These are phyloP conservation scores for Dissophora ornata DNA, from an alignment of 192 early-diverging fungal species.

Conservation along the genomic window DNA sequence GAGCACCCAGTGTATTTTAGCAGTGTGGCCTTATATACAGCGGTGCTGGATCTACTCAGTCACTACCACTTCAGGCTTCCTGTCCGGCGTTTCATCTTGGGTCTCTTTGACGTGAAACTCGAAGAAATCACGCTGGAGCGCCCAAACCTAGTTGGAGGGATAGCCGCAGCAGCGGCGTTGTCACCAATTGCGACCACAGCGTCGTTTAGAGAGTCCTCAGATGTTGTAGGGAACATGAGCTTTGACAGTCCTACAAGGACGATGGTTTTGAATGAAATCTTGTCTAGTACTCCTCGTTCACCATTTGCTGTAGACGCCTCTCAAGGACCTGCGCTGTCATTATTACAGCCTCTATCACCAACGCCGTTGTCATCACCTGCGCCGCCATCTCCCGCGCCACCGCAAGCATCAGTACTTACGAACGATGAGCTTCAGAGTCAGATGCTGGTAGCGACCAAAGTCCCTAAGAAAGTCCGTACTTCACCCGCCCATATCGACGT, in stretches of 20 bases:
- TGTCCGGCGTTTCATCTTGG: slow-evolving; percentile 76
- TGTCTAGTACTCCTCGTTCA: not conserved
- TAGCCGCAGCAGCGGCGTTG: not conserved
- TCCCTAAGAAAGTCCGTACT: no score
- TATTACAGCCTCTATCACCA: not conserved
- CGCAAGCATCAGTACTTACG: no score
- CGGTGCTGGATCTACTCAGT: slow-evolving; percentile 69
- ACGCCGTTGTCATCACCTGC: not conserved
- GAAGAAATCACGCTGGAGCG: slow-evolving; percentile 57
- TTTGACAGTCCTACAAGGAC: slow-evolving; percentile 10
- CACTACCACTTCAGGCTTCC: slow-evolving; percentile 79
- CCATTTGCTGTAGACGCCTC: not conserved
- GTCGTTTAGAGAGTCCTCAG: not conserved
- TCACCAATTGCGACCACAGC: not conserved
- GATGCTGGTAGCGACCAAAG: no score
- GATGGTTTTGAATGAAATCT: not conserved
- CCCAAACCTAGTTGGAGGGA: slow-evolving; percentile 50
- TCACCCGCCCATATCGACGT: no score
- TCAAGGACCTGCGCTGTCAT: not conserved
- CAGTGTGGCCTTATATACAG: slow-evolving; percentile 64
- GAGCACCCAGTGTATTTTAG: slow-evolving; percentile 71
- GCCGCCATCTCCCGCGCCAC: not conserved
- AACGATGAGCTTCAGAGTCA: no score
- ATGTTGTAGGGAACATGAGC: not conserved
- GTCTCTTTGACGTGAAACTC: slow-evolving; percentile 79